These are phyloP conservation scores for Pseudisothecium myosuroides DNA, from an alignment of 225 moss, liverwort and hornwort genomes.

Conservation along the genomic window DNA sequence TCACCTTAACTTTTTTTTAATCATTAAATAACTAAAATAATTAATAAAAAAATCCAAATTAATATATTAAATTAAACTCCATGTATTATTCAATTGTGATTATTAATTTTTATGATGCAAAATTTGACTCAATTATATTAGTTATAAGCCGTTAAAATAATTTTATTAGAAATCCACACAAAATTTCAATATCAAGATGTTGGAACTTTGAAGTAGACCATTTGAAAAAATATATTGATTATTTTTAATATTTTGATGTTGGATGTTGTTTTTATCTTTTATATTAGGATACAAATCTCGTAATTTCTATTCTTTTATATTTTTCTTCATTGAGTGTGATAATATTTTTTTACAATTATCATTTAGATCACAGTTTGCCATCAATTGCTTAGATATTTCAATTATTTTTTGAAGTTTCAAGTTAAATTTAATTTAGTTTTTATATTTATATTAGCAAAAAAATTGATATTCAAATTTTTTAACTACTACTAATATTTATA, in stretches of 20 bases:
- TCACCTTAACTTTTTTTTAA: background rate
- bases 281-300: background rate
- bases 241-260: background rate
- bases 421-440: background rate
- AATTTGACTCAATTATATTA: background rate
- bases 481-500: too few relatives aligned
- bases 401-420: background rate
- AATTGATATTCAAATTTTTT: background rate
- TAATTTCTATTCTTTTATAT: background rate
- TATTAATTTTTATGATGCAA: background rate
- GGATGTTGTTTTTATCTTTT: background rate
- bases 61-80: background rate
- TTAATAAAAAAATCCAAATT: background rate
- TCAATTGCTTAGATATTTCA: background rate
- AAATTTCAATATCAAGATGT: background rate
- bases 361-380: background rate
- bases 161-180: background rate
- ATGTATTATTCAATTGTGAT: rapidly evolving
- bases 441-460: rapidly evolving
- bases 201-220: background rate
- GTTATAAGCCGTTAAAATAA: background rate
- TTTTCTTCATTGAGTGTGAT: rapidly evolving
- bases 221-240: background rate
- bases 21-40: background rate
- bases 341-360: background rate